Base-by-base conservation (phyloP, 768 basidiomycete species). In the Trametes cinnabarina region DNA sequence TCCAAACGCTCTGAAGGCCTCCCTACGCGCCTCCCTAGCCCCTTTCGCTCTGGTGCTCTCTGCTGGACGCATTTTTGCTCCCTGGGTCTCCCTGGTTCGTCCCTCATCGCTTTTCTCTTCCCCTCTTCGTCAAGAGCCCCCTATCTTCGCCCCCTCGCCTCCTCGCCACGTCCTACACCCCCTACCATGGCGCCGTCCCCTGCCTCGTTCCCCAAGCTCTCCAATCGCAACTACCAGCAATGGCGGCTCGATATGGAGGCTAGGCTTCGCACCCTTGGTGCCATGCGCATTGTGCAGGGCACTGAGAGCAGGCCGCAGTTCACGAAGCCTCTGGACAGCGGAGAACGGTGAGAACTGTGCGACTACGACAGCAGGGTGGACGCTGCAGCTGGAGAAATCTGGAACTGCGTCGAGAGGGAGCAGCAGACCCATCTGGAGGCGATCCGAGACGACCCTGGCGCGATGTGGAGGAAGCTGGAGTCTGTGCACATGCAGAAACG, bases 401-500 rank as follows among this genome's bases (percentile, higher is more conserved):
- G n/a, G n/a, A n/a, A n/a, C n/a, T n/a, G n/a, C n/a, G 39, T 51
- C 12, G 39, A 42, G 39, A 42, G 51, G 51, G 51, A 51, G n/a
- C n/a, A 51, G 39, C 51, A 51, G 39, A 41, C 51, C n/a, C 51
- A 51, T 41, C 51, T 51, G 51, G 39, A 42, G 25, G 37, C 39
- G 15, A 35, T 54, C 23, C 20, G 54, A 39, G 54, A 55, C 34
- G 44, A 55, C 39, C 54, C 32, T 47, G 44, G 10, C 19, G 32
- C 42, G 35, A 60, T 64, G 60, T 61, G 55, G 48, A 23, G n/a
- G 34, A 61, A 55, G 41, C 43, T 63, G 23, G 53, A 56, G 39
- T 28, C 47, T 19, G 47, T 58, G 26, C 60, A 64, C 51, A 54
- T n/a, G n/a, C n/a, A n/a, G n/a, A n/a, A n/a, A n/a, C n/a, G n/a